Evolutionary conservation across 2,329 filamentous ascomycete species (phyloP), one percentile per base, ranked within the genome.

Genomic region (Madurella fahalii): DNA sequence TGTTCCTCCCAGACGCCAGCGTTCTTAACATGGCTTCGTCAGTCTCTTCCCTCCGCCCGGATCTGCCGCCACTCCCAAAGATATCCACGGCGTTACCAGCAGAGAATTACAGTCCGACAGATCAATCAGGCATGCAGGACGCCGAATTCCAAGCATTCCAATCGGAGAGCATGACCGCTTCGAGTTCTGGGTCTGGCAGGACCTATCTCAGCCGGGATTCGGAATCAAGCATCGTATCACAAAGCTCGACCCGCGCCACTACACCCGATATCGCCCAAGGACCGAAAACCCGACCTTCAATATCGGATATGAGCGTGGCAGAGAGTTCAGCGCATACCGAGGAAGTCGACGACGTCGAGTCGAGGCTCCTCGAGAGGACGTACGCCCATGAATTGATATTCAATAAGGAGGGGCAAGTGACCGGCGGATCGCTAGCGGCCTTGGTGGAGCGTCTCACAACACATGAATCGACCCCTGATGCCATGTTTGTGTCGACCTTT

Each of bases 331-430:
- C 82, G 1, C 74, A 83, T n/a, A 83, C 79, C 4, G 90, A 95
- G 52, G 90, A 93, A 54, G 77, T 81, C 12, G 85, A 90, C 37
- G 91, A 95, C 47, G 83, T 86, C 1, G 93, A 96, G 68, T 86
- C 83, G 4, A 87, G 86, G 64, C 76, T 96, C n/a, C 76, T 96
- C n/a, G 89, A 92, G 68, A 95, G 88, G 72, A 96, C 92, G 0
- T 96, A 83, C 65, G 90, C 90, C 0, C 89, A 96, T 65, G 93
- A 99, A 68, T 79, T 99, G 46, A 85, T 96, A 65, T 87, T 89
- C 69, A 96, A 95, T 74, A 95, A 95, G 69, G 93, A 97, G 62
- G 92, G 93, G 1, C 89, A 95, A 58, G 86, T 99, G n/a, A 89
- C 89, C 41, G 94, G 94, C 45, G 94, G 94, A 13, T 95, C 91